Conservation (phyloP, 192 early-diverging fungal species). For the Chytriomyces sp. region DNA sequence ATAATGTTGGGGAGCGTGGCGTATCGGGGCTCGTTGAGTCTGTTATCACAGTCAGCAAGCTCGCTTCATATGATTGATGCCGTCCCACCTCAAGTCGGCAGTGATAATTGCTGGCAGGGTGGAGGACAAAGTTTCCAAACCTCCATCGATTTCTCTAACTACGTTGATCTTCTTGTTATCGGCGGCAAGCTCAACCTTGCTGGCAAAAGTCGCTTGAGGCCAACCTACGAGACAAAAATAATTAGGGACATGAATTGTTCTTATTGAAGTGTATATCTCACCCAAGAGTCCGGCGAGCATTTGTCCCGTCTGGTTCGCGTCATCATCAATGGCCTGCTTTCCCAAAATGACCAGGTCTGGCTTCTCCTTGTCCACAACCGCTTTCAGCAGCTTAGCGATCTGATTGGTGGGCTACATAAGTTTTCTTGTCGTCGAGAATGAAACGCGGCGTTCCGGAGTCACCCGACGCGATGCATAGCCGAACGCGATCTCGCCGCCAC, state of each 20-base stretch:
- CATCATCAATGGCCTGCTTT: constrained; percentile 99
- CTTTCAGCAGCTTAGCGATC: constrained; percentile 93
- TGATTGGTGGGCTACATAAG: constrained; percentile 6
- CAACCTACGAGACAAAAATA: constrained; percentile 4
- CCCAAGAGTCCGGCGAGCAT: constrained; percentile 95
- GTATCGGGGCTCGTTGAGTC: constrained; percentile 94
- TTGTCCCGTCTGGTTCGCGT: constrained; percentile 95
- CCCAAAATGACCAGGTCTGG: constrained; percentile 93
- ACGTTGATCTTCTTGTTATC: constrained; percentile 71
- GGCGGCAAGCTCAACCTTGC: constrained; percentile 80
- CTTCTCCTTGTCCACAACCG: constrained; percentile 85
- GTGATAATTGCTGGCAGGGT: constrained; percentile 89
- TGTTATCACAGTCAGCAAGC: constrained; percentile 16
- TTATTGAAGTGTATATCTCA: no score
- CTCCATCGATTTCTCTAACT: constrained; percentile 96
- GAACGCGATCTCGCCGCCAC: neutral
- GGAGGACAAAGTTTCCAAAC: constrained; percentile 85
- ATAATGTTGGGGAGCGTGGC: constrained; percentile 95
- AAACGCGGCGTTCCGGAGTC: neutral
- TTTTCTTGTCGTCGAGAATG: neutral
- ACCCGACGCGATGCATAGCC: neutral
- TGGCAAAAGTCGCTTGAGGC: constrained; percentile 90
- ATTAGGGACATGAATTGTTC: no score
- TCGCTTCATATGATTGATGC: neutral
- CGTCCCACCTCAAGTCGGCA: constrained; percentile 81